Evolutionary conservation across 2,329 filamentous ascomycete genomes (phyloP), one percentile per base, ranked within the genome.

Genomic region (Colletotrichum sp.): DNA sequence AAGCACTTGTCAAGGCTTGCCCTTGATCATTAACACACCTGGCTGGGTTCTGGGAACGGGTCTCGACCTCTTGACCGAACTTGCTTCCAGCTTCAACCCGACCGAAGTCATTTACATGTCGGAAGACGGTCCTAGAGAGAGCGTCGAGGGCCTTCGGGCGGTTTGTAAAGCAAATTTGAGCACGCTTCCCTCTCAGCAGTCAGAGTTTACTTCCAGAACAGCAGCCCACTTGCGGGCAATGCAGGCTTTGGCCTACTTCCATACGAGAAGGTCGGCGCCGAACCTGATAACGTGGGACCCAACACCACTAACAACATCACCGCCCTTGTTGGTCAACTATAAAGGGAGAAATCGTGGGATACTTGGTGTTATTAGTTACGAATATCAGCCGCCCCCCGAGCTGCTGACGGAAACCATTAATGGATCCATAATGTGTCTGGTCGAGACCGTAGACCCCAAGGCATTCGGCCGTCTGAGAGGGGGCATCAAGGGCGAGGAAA

Each of bases 181-280:
- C 52, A 85, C 87, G 7, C 84, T 95, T 6, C 89, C 92, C 7
- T 93, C 93, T 2, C 90, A 93, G 78, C 83, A 88, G 10, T 87
- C 87, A n/a, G 89, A 91, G 55, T 87, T 87, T 55, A 87, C 87
- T 2, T 85, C 89, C 5, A 87, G 93, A 48, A 94, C 92, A 12
- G 89, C 93, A 0, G 88, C 91, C 1, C 92, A 96, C 76, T 83
- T 95, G 4, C 87, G 94, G 66, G 89, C 90, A 8, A 95, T 96
- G 93, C 94, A 96, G 78, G 91, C 89, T n/a, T 93, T 95, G 88
- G 93, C 94, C 0, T 96, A 96, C 79, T 95, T 96, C 80, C 95
- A 96, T 80, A 78, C 56, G 36, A 65, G 64, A 71, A 73, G 34
- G 70, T 61, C 34, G 74, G 73, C 26, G 78, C 78, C n/a, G 55